Base-by-base conservation (phyloP, 768 basidiomycete species). In the Hygrophorus russula region DNA sequence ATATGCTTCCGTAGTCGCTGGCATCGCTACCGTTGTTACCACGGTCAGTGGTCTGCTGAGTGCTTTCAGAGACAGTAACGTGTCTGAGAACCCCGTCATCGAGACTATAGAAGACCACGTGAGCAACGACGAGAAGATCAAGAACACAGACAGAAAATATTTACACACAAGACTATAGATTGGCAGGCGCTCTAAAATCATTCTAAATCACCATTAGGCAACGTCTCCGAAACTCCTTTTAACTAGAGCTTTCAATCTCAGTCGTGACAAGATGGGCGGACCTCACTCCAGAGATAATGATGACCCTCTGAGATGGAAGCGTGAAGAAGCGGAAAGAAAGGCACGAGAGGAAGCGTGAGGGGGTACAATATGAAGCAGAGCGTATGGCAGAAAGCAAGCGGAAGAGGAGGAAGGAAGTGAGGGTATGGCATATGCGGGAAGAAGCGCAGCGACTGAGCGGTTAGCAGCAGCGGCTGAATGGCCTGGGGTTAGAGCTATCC, bases 241-340 rank as follows among this genome's bases (percentile, higher is more conserved):
- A 7, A 24, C 24, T n/a, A n/a, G n/a, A n/a, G n/a, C n/a, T n/a
- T 24, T n/a, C n/a, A n/a, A n/a, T n/a, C n/a, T 14, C 35, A 13
- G 35, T 36, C 14, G 9, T n/a, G 14, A 36, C 35, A 19, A 36
- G 35, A 39, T 39, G 37, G 37, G 37, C 12, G 37, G 37, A n/a
- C 20, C 37, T 39, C 37, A 39, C 20, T 39, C 37, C n/a, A 39
- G 37, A 39, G 27, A 41, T 14, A n/a, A n/a, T n/a, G 39, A 29
- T 9, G 39, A 41, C 29, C 13, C 18, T 10, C 7, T n/a, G 24
- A 17, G 37, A 10, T 24, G 19, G 31, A 10, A 28, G 8, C 20
- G 28, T 12, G 39, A 39, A 13, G 37, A 39, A 39, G 37, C 37
- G n/a, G 6, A 10, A 27, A 15, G 31, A 41, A 29, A 27, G 31